A percentile compares a stretch with the other conserved stretches of the same genome.
Conservation (phyloP, 106 monocot genomes). For the Dioscorea dumetorum region DNA sequence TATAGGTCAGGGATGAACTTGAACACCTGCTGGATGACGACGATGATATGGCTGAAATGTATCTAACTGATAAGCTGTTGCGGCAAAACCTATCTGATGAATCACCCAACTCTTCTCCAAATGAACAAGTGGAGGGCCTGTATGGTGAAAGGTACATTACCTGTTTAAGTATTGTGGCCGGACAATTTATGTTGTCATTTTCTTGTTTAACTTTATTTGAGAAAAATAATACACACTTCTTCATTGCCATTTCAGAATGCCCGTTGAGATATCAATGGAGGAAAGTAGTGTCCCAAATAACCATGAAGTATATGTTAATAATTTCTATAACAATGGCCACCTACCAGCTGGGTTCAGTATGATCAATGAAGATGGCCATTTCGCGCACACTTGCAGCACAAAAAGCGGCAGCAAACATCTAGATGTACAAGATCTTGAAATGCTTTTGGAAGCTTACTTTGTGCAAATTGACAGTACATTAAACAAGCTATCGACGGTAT, state of each 20-base stretch:
- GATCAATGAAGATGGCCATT: slow-evolving; percentile 9
- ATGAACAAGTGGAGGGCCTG: slow-evolving; percentile 2
- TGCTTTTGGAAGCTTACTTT: slow-evolving; percentile 79
- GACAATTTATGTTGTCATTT: background rate
- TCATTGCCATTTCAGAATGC: slow-evolving; percentile 12
- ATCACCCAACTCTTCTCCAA: slow-evolving; percentile 23
- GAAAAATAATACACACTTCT: background rate
- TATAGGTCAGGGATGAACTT: slow-evolving; percentile 78
- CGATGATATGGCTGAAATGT: slow-evolving; percentile 80
- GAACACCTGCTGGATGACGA: slow-evolving; percentile 77
- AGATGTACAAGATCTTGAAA: slow-evolving; percentile 62
- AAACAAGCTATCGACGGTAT: slow-evolving; percentile 63
- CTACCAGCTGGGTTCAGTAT: background rate
- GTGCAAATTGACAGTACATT: slow-evolving; percentile 63
- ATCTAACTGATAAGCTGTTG: slow-evolving; percentile 56
- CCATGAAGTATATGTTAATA: slow-evolving; percentile 5
- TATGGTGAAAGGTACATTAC: slow-evolving; percentile 38
- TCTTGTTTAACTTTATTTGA: background rate
- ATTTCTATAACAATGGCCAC: background rate
- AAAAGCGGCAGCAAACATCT: slow-evolving; percentile 25
- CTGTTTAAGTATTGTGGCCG: background rate
- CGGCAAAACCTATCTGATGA: slow-evolving; percentile 22
- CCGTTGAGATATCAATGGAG: slow-evolving; percentile 11
- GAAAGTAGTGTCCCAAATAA: slow-evolving; percentile 14
- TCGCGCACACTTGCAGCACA: slow-evolving; percentile 23